Evolutionary conservation across 805 yeast genomes (phyloP).

Genomic region (Komagataella pastoris): DNA sequence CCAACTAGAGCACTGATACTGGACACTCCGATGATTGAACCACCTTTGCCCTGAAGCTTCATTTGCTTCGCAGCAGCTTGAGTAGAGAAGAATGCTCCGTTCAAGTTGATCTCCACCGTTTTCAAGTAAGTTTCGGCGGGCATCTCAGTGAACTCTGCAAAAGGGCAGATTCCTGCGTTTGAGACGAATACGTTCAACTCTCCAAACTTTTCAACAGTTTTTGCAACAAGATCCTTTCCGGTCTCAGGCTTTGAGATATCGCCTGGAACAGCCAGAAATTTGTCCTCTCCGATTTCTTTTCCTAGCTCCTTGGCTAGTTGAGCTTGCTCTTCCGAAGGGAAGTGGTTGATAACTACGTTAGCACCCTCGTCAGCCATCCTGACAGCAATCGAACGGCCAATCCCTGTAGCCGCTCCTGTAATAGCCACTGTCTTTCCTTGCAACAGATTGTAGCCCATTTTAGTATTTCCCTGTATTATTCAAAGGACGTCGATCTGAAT

Average conservation of each 20-base stretch:
- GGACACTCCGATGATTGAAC: slow-evolving; percentile 30
- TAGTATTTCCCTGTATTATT: neutral
- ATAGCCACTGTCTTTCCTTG: slow-evolving; percentile 23
- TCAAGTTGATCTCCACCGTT: slow-evolving; percentile 25
- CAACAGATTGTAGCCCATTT: slow-evolving; percentile 5
- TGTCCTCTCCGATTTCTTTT: slow-evolving; percentile 13
- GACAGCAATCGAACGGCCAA: slow-evolving; percentile 29
- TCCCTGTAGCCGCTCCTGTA: slow-evolving; percentile 34
- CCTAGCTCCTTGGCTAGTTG: slow-evolving; percentile 11
- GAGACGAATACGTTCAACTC: slow-evolving; percentile 26
- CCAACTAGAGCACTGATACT: slow-evolving; percentile 31
- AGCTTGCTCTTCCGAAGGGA: slow-evolving; percentile 10
- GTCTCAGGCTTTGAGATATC: slow-evolving; percentile 28
- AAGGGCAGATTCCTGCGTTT: slow-evolving; percentile 32
- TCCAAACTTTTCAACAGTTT: slow-evolving; percentile 23
- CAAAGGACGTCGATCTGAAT: neutral
- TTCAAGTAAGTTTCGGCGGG: slow-evolving; percentile 20
- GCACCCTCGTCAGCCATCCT: slow-evolving; percentile 30
- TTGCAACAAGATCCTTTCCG: slow-evolving; percentile 15
- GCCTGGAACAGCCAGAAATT: slow-evolving; percentile 25
- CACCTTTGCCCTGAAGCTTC: slow-evolving; percentile 30
- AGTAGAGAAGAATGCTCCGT: slow-evolving; percentile 29
- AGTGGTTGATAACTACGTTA: slow-evolving; percentile 22
- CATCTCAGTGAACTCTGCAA: slow-evolving; percentile 26
- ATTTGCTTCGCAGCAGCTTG: slow-evolving; percentile 33